Evolutionary conservation across 83 land plant species (phyloP), one percentile per base, ranked within the genome.

Genomic region (Thuja plicata): DNA sequence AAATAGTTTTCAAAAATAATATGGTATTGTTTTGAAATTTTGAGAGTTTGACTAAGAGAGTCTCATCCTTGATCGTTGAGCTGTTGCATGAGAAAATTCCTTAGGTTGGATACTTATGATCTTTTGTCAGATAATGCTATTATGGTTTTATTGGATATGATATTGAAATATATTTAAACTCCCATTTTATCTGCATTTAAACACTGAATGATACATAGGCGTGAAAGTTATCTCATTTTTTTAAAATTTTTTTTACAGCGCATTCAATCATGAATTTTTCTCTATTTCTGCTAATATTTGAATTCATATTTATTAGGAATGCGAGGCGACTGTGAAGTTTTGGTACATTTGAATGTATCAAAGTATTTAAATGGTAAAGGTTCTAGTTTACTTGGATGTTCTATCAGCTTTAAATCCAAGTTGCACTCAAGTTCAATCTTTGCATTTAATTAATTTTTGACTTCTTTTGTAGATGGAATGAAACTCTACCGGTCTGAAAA

Each of bases 401-500:
- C 48, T 32, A 30, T 41, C 19, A 85, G 86, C 35, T 35, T 55
- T 86, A 15, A 32, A 35, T 52, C 0, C 2, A 35, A 38, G 38
- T 57, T 55, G 52, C 30, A 27, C 38, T 27, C 0, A n/a, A 82
- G 85, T 45, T 24, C 13, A 71, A n/a, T 27, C 43, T 87, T 78
- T n/a, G 41, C 52, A 16, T 55, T 45, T 73, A 15, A 35, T 30
- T 34, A 6, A 87, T 73, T 55, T 40, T 8, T 77, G 27, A 66
- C 45, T 83, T 17, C 17, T 6, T 48, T 50, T 90, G 84, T 90
- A 96, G 99, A 94, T 35, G 97, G 95, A 83, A 94, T 96, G 97
- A 95, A 96, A 88, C 92, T 97, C 27, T 95, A 93, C 89, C 88
- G 94, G 24, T 96, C 95, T 34, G 99, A 96, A 46, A 97, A 97